phyloP scores from a whole-genome alignment of 306 rosid species.

The Erythrophleum fordii region DNA sequence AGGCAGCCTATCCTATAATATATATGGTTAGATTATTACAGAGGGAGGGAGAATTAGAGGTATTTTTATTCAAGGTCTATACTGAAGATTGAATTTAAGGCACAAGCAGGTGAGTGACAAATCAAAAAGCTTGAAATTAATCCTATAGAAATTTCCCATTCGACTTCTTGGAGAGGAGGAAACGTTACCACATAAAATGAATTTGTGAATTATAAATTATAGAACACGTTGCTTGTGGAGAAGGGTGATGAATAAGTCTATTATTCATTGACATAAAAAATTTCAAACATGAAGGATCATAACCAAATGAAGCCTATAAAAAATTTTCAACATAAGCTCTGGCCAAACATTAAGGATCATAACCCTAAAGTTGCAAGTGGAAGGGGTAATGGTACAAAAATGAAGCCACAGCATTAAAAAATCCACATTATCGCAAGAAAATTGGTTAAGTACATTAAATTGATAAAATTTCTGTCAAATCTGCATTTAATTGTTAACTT shows the following conservation, averaged over 20 bases:
- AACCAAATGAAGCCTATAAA: too few species aligned
- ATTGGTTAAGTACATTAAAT: too few species aligned
- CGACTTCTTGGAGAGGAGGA: constrained; percentile 43
- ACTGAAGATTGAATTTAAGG: constrained; percentile 33
- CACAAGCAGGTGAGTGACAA: constrained; percentile 46
- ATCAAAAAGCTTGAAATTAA: constrained; percentile 31
- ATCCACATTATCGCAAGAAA: too few species aligned
- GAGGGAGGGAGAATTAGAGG: not conserved
- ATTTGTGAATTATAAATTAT: not conserved
- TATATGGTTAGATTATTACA: constrained; percentile 25
- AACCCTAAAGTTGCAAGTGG: too few species aligned
- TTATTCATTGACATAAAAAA: not conserved
- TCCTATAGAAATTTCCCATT: constrained; percentile 58
- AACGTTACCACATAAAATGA: constrained; percentile 37
- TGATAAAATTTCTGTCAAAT: too few species aligned
- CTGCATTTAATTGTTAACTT: too few species aligned
- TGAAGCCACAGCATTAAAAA: too few species aligned
- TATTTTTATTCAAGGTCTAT: not conserved
- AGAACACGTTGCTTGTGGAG: constrained; percentile 35
- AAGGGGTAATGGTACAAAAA: too few species aligned
- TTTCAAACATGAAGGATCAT: too few species aligned
- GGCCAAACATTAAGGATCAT: too few species aligned
- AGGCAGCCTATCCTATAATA: not conserved
- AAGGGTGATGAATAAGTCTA: constrained; percentile 19
- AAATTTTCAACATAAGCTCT: too few species aligned